Base-by-base conservation (phyloP, 1,284 basidiomycete species). In the Ganoderma boninense region DNA sequence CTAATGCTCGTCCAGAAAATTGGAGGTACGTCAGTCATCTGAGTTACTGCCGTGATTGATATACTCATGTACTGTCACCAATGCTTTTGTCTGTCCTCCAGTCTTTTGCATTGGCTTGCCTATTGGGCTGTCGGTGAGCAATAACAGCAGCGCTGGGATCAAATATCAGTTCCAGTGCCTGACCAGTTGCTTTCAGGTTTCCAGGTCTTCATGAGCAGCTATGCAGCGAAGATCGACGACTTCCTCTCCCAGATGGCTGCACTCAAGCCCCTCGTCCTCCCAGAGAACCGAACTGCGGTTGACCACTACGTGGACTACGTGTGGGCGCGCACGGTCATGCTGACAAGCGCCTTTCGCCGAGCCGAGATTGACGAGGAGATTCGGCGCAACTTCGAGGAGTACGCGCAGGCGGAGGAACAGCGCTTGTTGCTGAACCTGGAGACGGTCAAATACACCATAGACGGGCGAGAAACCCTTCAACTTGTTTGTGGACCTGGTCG, bases 401-500 rank as follows among this genome's bases (percentile, higher is more conserved):
- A 76, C 68, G 54, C 75, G 1, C 66, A 74, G 4, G 16, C 46
- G 2, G 77, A 78, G 65, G 77, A 80, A 57, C 23, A 54, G 35
- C 72, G 77, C 11, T 61, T 79, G 26, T 62, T 63, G 46, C 42
- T 49, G 2, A 64, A 64, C 32, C 73, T 82, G 29, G 68, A 79
- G 40, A 66, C 68, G 1, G 71, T 77, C 20, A 71, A 73, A 11
- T 79, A 77, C 65, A 70, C 74, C 40, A 62, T 80, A 20, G 78
- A 79, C 61, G 75, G 73, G 8, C 42, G 73, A 7, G 75, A 77
- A 61, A 79, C 76, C 2, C 66, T 79, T 1, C 64, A 68, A 2
- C 63, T 77, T 14, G 70, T 79, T 40, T 71, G 72, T 6, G 77
- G 78, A 4, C 73, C 69, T 4, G 69, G 70, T n/a, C 69, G 74